Conservation (phyloP, 2,329 filamentous ascomycete genomes). For the Calonectria hawksworthii region DNA sequence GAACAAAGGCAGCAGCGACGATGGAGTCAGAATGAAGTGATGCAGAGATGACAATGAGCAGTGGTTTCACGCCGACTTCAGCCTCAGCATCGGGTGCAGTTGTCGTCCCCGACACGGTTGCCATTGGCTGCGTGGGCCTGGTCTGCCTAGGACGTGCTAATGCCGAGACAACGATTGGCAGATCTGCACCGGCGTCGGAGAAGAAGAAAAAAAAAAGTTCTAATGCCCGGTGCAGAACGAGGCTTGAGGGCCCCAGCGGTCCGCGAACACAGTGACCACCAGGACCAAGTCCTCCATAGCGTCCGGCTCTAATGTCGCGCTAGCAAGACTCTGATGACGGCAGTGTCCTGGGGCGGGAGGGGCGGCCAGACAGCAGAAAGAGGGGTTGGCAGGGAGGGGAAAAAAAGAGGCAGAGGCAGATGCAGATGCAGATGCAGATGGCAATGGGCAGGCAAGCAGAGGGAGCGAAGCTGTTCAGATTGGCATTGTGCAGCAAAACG, state of each 20-base stretch:
- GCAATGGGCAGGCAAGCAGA: background rate
- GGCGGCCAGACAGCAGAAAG: constrained; percentile 19
- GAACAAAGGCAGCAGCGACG: background rate
- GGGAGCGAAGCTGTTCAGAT: background rate
- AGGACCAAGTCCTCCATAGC: constrained; percentile 27
- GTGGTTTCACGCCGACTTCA: background rate
- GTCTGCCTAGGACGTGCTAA: constrained; percentile 29
- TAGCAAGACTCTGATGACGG: constrained; percentile 43
- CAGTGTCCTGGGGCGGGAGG: constrained; percentile 36
- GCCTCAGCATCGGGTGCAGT: constrained; percentile 9
- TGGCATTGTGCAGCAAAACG: background rate
- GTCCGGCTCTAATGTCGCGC: constrained; percentile 43
- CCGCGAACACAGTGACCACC: constrained; percentile 21
- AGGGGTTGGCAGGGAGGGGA: constrained; percentile 26
- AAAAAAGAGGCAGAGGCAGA: background rate
- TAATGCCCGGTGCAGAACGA: constrained; percentile 22
- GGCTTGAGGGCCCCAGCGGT: constrained; percentile 30
- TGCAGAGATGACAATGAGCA: background rate
- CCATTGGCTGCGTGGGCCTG: constrained; percentile 4
- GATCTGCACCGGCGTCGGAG: constrained; percentile 17
- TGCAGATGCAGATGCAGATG: constrained; percentile 11
- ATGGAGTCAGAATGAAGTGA: constrained; percentile 8
- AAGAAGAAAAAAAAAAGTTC: constrained; percentile 29
- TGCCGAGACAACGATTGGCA: constrained; percentile 41
- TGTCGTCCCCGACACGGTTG: constrained; percentile 2